These are phyloP conservation scores for Aspergillus versicolor DNA, from an alignment of 2,329 filamentous ascomycete genomes.

Conservation along the genomic window DNA sequence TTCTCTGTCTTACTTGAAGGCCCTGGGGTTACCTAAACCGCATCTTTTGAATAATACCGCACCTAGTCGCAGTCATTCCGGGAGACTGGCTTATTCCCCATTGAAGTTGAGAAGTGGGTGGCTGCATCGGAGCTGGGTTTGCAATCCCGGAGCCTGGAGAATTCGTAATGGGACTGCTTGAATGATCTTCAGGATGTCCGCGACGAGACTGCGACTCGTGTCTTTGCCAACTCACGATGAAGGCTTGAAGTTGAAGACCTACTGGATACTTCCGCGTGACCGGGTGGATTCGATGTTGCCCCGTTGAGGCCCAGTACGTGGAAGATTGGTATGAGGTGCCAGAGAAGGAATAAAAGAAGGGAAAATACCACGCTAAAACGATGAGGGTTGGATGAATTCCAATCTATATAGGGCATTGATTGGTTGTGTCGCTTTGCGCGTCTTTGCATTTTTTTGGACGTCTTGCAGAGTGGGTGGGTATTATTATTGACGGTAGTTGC, in stretches of 20 bases:
- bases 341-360: background rate
- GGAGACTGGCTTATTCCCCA: too few species aligned
- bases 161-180: background rate
- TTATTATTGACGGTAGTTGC: background rate
- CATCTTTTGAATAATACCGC: background rate
- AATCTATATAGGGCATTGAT: background rate
- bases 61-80: background rate
- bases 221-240: background rate
- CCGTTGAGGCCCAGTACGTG: background rate
- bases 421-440: conserved; percentile 3
- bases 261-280: too few species aligned
- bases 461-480: background rate
- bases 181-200: background rate
- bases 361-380: background rate
- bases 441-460: background rate
- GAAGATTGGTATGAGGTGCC: background rate
- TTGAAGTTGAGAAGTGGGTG: background rate
- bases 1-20: background rate
- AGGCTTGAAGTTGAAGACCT: background rate
- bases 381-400: background rate
- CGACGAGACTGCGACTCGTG: background rate
- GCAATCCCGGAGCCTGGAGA: background rate
- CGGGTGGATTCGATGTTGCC: background rate
- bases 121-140: background rate
- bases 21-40: background rate